A percentile compares a stretch with the other conserved stretches of the same genome.
These are phyloP conservation scores for Trypanosoma conorhini DNA, from an alignment of 208 protist species.

Conservation along the genomic window DNA sequence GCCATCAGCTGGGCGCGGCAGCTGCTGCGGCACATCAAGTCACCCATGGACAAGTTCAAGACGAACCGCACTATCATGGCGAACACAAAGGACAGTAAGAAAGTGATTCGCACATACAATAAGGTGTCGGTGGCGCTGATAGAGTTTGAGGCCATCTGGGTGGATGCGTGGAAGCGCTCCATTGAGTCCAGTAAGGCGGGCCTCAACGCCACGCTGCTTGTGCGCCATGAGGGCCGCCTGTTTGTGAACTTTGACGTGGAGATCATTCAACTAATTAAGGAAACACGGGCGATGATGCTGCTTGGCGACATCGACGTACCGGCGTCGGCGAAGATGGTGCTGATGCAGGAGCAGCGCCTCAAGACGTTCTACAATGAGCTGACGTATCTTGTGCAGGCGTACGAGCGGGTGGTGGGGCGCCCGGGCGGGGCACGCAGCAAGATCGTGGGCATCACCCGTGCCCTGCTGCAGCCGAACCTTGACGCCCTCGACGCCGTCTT, in stretches of 20 bases:
- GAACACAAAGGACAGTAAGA: conserved; percentile 95
- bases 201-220: conserved; percentile 96
- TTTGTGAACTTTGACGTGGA: conserved; percentile 98
- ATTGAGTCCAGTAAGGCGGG: conserved; percentile 93
- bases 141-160: conserved; percentile 97
- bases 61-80: conserved; percentile 93
- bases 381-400: conserved; percentile 89
- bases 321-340: conserved; percentile 77
- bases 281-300: conserved; percentile 94
- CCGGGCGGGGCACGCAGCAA: conserved; percentile 39
- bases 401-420: conserved; percentile 85
- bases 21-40: conserved; percentile 96
- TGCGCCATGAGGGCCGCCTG: conserved; percentile 93
- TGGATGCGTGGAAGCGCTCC: conserved; percentile 95
- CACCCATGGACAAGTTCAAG: conserved; percentile 97
- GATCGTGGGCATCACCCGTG: conserved; percentile 88
- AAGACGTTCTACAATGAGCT: conserved; percentile 96
- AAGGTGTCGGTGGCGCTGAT: conserved; percentile 94
- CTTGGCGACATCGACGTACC: conserved; percentile 94
- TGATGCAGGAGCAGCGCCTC: conserved; percentile 96
- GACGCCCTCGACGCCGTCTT: conserved; percentile 92
- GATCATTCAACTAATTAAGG: conserved; percentile 97
- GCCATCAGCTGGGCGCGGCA: conserved; percentile 96
- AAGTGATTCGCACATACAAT: conserved; percentile 97
- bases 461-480: conserved; percentile 91